Base-by-base conservation (phyloP, 495 filamentous ascomycete genomes). In the Lophium mytilinum region DNA sequence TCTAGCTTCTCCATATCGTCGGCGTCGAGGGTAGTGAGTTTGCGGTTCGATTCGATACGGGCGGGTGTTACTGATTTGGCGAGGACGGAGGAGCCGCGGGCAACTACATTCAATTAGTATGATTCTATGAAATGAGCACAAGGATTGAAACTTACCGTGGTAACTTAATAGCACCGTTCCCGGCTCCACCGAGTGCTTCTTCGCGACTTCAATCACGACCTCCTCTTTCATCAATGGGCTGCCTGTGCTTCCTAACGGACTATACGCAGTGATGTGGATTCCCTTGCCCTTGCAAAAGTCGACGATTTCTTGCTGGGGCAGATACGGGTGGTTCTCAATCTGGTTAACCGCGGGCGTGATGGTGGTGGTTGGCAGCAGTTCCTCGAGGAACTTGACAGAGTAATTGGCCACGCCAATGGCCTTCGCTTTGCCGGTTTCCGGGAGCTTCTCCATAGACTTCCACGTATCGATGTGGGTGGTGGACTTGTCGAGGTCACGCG, bases 371-470 rank as follows among this genome's bases (percentile, higher is more conserved):
- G 81, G 75, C 7, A 93, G 78, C 41, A 94, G 75, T 66, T 90
- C 72, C 67, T 90, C 80, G 1, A 95, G 78, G 67, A 84, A 90
- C 52, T 73, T 72, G 52, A 79, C 76, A 68, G 83, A 87, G 77
- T 89, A 92, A 72, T 95, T 94, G 57, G 80, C 86, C 30, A 94
- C 87, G 50, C 89, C 89, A 60, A 94, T 90, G 15, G 85, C 83
- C 70, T 78, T 83, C 50, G 78, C 76, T 74, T 91, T 90, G 58
- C 84, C 84, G 0, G 83, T 11, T 60, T 68, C n/a, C 0, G 85
- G 67, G 8, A 93, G 76, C 64, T 80, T 80, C 73, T 94, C 89
- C 82, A 94, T 87, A 68, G 75, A 79, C 72, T 84, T 84, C 85
- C 86, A 93, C 50, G 87, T 91, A 17, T 84, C 77, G 53, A 86